Conservation (phyloP, 306 rosid genomes). For the Lagenaria siceraria region DNA sequence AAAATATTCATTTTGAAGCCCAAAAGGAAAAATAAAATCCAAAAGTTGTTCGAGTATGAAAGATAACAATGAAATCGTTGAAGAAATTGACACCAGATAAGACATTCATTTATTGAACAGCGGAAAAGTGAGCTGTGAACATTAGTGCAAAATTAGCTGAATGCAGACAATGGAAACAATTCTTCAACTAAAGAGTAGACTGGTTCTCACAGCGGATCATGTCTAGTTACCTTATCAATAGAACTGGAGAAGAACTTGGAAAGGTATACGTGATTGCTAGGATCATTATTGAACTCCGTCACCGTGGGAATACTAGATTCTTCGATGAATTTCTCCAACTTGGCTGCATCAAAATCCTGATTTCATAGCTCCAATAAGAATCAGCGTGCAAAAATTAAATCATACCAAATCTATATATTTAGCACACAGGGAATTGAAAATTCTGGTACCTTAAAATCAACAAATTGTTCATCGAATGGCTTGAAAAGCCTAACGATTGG, state of each 20-base stretch:
- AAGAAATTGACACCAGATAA: background rate
- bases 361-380: slow-evolving; percentile 5
- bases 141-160: background rate
- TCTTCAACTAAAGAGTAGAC: background rate
- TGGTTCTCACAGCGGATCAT: background rate
- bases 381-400: background rate
- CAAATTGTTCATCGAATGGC: slow-evolving; percentile 88
- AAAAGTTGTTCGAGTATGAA: background rate
- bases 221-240: slow-evolving; percentile 46
- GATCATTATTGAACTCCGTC: slow-evolving; percentile 59
- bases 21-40: background rate
- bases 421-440: background rate
- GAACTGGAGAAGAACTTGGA: slow-evolving; percentile 46
- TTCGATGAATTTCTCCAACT: slow-evolving; percentile 63
- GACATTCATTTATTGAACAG: background rate
- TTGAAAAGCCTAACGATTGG: slow-evolving; percentile 71
- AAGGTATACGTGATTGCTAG: slow-evolving; percentile 54
- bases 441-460: slow-evolving; percentile 53
- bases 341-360: slow-evolving; percentile 63
- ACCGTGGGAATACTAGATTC: slow-evolving; percentile 46
- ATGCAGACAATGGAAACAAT: background rate
- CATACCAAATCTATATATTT: background rate
- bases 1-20: background rate
- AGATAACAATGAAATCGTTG: background rate
- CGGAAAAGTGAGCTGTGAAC: background rate